phyloP scores from a whole-genome alignment of 2,329 filamentous ascomycete species.

The Diaporthe eres region DNA sequence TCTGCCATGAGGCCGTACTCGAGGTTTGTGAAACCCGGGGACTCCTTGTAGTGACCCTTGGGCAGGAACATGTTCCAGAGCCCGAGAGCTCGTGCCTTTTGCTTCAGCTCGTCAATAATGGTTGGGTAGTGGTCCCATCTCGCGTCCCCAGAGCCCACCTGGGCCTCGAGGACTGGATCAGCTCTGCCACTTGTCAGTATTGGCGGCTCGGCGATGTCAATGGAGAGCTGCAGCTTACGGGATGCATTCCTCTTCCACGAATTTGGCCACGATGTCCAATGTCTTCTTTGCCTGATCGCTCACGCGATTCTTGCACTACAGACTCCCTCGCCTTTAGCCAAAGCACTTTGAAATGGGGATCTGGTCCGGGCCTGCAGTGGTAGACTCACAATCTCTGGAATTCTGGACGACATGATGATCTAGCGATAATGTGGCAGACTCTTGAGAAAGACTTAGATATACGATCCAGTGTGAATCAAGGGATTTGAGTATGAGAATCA shows the following conservation, averaged over 20 bases:
- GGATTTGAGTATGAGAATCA: neutral
- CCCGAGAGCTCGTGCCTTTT: slow-evolving; percentile 83
- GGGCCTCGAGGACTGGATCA: slow-evolving; percentile 84
- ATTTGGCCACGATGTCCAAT: slow-evolving; percentile 90
- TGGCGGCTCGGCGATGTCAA: neutral
- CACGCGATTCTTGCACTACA: slow-evolving; percentile 70
- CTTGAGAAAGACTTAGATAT: neutral
- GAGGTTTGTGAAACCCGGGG: slow-evolving; percentile 92
- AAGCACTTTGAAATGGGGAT: neutral
- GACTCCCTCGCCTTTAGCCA: slow-evolving; percentile 30
- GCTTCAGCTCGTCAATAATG: slow-evolving; percentile 91
- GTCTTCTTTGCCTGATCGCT: slow-evolving; percentile 89
- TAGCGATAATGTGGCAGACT: neutral
- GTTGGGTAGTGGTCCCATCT: slow-evolving; percentile 86
- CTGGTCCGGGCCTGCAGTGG: neutral
- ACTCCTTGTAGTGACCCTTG: slow-evolving; percentile 95
- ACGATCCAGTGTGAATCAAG: slow-evolving; percentile 12
- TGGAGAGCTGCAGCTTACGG: slow-evolving; percentile 65
- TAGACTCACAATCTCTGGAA: slow-evolving; percentile 46
- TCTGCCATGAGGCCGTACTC: slow-evolving; percentile 99
- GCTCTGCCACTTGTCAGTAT: slow-evolving; percentile 62
- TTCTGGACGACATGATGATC: slow-evolving; percentile 46
- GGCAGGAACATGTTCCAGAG: slow-evolving; percentile 99
- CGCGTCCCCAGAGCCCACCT: slow-evolving; percentile 80
- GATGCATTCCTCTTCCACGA: slow-evolving; percentile 96